phyloP scores from a whole-genome alignment of 208 protist species.

The Trypanosoma cruzi region DNA sequence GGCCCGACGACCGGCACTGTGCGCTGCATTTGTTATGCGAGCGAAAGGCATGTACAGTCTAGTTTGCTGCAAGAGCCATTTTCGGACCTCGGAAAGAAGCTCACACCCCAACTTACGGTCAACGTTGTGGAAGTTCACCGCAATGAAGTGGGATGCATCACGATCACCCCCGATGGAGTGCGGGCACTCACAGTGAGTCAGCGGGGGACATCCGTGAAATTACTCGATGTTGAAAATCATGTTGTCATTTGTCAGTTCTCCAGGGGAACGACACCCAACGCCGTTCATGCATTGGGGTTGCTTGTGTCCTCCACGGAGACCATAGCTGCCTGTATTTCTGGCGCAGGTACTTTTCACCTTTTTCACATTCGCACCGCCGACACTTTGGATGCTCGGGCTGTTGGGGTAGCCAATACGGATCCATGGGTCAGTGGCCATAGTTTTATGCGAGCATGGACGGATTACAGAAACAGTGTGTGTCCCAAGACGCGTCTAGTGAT shows the following conservation, averaged over 20 bases:
- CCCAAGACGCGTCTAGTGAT: constrained; percentile 21
- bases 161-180: constrained; percentile 56
- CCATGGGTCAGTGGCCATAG: not conserved
- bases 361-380: constrained; percentile 12
- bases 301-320: constrained; percentile 19
- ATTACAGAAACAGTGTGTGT: constrained; percentile 28
- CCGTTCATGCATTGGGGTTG: constrained; percentile 24
- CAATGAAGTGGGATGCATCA: constrained; percentile 51
- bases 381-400: not conserved
- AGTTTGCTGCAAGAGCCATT: constrained; percentile 3
- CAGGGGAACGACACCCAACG: constrained; percentile 25
- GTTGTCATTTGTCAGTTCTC: constrained; percentile 36
- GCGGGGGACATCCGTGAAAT: constrained; percentile 49
- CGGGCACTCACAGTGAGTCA: constrained; percentile 64
- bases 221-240: constrained; percentile 51
- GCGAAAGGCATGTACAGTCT: constrained; percentile 7
- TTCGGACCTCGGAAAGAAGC: not conserved
- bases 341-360: constrained; percentile 28
- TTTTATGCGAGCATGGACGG: constrained; percentile 14
- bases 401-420: not conserved
- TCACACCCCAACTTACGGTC: not conserved
- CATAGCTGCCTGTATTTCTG: constrained; percentile 25
- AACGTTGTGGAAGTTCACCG: constrained; percentile 26
- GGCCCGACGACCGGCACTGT: constrained; percentile 25
- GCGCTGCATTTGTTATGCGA: constrained; percentile 30